Conservation (phyloP, 371 early-diverging fungal genomes). For the Funneliformis caledonium region DNA sequence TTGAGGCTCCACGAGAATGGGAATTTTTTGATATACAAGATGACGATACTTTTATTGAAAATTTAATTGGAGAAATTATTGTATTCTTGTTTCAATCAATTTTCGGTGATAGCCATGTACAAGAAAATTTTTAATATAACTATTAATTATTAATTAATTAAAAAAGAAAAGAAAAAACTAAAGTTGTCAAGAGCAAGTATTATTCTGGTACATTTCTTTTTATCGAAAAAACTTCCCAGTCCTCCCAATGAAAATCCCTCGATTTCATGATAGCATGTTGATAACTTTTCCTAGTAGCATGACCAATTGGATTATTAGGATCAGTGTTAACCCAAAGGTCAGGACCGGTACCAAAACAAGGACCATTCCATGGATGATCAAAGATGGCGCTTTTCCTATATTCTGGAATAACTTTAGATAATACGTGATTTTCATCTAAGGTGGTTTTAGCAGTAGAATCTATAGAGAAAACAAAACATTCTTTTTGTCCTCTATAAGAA, state of each 20-base stretch:
- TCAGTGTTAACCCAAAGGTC: conserved; percentile 28
- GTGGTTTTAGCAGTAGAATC: background rate
- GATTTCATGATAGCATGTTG: background rate
- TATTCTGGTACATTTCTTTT: no score
- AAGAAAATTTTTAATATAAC: background rate
- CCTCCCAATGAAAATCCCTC: conserved; percentile 5
- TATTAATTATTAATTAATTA: no score
- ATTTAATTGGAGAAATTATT: background rate
- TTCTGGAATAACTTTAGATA: background rate
- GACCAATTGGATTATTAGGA: background rate
- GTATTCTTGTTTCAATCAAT: background rate
- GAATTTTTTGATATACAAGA: background rate
- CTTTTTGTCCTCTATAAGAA: background rate
- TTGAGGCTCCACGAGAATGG: background rate
- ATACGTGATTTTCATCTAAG: background rate
- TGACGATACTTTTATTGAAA: background rate
- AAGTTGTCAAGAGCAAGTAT: no score
- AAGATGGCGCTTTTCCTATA: background rate
- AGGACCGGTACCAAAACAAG: conserved; percentile 33
- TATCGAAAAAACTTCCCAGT: conserved; percentile 24
- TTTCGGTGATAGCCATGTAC: background rate
- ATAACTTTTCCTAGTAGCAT: background rate
- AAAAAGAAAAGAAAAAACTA: background rate
- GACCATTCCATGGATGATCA: conserved; percentile 35
- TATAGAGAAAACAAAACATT: conserved; percentile 29